Evolutionary conservation across 108 stramenopile genomes (phyloP), one percentile per base, ranked within the genome.

Genomic region (Heterococcus sp.): DNA sequence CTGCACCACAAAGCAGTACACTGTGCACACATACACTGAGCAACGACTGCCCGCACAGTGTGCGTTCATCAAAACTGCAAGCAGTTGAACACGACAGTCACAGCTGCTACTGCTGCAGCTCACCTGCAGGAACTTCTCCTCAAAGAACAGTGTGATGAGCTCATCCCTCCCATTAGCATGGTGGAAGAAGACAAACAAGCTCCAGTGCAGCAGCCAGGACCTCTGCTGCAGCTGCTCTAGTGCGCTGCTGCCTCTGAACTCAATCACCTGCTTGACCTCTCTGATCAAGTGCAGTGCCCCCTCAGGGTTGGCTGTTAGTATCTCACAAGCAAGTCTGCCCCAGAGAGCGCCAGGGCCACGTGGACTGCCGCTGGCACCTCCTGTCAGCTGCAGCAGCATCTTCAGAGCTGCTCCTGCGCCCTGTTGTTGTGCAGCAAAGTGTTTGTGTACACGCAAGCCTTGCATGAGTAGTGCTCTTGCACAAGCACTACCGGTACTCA

Each of bases 181-280:
- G 89, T 97, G 97, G 94, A 96, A 97, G 85, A 93, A 97, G 35
- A 97, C 95, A 84, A 98, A 99, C 63, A 99, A 89, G 35, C 91
- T 88, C 98, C 98, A 99, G 85, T 98, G 97, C 66, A 97, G 87
- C 32, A 99, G 87, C 97, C 97, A 99, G 21, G 95, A 95, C 69
- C 98, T 92, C 88, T 96, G 94, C 78, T 94, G 90, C 26, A 99
- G 91, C 74, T 94, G 93, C 84, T 95, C 89, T 63, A 96, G 84
- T 26, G 95, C 76, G 35, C 92, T 75, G 68, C 94, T 83, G 85
- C 72, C 76, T 30, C 74, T 76, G 32, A 63, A 74, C 73, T 82
- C 81, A 68, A 82, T 82, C 65, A 66, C 68, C 58, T 30, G 40
- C 73, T 82, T 82, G 21, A 82, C 65, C 71, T 74, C 81, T 26